Percentiles rank a stretch among this genome's conserved stretches.
phyloP scores from a whole-genome alignment of 371 early-diverging fungal species.

The Capniomyces stellatus region DNA sequence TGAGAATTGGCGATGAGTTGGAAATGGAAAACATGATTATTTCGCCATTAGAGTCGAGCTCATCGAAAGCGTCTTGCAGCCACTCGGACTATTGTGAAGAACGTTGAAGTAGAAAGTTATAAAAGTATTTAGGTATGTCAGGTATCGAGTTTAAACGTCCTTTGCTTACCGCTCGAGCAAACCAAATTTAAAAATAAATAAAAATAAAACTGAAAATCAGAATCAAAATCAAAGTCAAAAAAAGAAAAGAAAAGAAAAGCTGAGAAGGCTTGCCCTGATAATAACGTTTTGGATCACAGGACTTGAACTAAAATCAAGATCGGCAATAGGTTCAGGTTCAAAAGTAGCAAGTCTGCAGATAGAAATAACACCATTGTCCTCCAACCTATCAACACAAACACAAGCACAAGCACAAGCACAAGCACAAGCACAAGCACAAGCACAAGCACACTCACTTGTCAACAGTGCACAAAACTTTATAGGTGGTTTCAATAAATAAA shows the following conservation, averaged over 20 bases:
- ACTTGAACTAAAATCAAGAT: conserved; percentile 18
- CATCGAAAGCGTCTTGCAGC: conserved; percentile 28
- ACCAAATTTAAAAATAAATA: too few relatives aligned
- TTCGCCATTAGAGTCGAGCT: conserved; percentile 28
- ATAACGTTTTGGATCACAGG: conserved; percentile 24
- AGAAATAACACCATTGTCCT: conserved; percentile 27
- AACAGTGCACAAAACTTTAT: too few relatives aligned
- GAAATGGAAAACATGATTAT: conserved; percentile 19
- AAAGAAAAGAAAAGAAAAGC: background rate
- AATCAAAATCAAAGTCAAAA: too few relatives aligned
- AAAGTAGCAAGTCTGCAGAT: conserved; percentile 26
- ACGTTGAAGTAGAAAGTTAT: background rate
- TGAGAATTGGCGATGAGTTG: conserved; percentile 24
- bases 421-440: too few relatives aligned
- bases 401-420: too few relatives aligned
- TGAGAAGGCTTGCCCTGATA: conserved; percentile 9
- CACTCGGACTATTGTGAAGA: conserved; percentile 16
- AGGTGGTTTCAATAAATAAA: too few relatives aligned
- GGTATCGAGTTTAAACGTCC: too few relatives aligned
- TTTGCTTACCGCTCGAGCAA: too few relatives aligned
- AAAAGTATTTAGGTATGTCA: background rate
- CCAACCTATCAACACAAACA: conserved; percentile 8
- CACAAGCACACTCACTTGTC: too few relatives aligned
- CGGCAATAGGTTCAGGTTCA: conserved; percentile 17
- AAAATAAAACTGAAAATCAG: too few relatives aligned